Evolutionary conservation across 345 rosid genomes (phyloP).

Genomic region (Kandelia obovata): DNA sequence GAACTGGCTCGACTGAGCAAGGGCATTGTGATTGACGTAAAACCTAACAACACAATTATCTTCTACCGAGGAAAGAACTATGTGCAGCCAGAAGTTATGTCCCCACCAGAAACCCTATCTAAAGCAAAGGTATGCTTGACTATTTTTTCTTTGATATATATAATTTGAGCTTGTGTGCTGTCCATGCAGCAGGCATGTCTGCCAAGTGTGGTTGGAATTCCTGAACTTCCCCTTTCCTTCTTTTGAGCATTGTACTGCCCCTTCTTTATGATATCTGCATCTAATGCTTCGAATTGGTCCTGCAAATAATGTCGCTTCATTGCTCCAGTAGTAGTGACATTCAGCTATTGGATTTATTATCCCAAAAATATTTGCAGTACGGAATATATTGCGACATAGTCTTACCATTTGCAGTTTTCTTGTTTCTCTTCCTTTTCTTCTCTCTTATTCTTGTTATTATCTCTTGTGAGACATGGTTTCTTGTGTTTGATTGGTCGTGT

Average conservation of each 20-base stretch:
- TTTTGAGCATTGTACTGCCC: background rate
- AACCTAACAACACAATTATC: slow-evolving; percentile 60
- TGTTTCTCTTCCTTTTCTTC: too few species aligned
- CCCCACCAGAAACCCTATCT: slow-evolving; percentile 73
- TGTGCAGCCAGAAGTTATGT: slow-evolving; percentile 71
- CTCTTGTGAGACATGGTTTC: too few species aligned
- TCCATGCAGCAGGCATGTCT: background rate
- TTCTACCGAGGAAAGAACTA: slow-evolving; percentile 91
- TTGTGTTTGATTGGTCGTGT: too few species aligned
- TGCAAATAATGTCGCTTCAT: background rate
- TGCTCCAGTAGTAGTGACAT: background rate
- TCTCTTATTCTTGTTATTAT: too few species aligned
- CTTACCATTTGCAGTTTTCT: too few species aligned
- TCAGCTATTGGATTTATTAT: background rate
- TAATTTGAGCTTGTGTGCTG: background rate
- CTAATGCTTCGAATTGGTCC: background rate
- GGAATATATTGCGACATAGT: too few species aligned
- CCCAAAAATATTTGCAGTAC: background rate
- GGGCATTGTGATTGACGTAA: slow-evolving; percentile 80
- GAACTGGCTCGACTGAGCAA: slow-evolving; percentile 78
- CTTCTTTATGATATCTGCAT: background rate
- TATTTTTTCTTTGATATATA: background rate
- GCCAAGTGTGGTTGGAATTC: background rate
- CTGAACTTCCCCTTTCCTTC: background rate
- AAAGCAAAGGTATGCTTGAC: slow-evolving; percentile 52